Evolutionary conservation across 352 stramenopile genomes (phyloP).

Genomic region (Globisporangium parvum): DNA sequence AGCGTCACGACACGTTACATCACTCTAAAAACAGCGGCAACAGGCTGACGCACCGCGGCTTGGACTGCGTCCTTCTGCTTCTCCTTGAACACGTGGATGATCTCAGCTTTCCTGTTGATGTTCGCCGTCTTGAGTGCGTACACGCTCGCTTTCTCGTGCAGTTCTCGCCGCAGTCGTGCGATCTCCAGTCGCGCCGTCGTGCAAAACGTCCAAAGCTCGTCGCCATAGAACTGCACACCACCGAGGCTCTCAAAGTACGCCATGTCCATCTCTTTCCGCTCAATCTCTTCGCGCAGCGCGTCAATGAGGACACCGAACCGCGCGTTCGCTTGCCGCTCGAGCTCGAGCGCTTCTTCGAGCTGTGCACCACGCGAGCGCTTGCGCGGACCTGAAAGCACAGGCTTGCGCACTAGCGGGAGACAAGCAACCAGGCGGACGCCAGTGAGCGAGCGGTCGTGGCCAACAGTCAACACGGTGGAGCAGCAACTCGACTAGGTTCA

Average conservation of each 20-base stretch:
- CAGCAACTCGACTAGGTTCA: background rate
- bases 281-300: conserved; percentile 52
- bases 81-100: conserved; percentile 65
- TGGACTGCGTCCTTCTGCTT: conserved; percentile 54
- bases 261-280: conserved; percentile 74
- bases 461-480: background rate
- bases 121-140: conserved; percentile 42
- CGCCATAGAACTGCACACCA: conserved; percentile 42
- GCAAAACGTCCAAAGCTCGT: conserved; percentile 45
- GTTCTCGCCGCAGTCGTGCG: conserved; percentile 24
- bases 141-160: conserved; percentile 51
- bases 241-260: conserved; percentile 70
- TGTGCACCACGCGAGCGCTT: conserved; percentile 63
- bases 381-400: conserved; percentile 25
- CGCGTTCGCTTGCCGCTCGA: conserved; percentile 35
- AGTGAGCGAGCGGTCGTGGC: background rate
- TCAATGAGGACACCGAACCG: conserved; percentile 44
- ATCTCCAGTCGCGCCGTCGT: conserved; percentile 33
- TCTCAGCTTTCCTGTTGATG: conserved; percentile 64
- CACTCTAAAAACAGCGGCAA: background rate
- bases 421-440: background rate
- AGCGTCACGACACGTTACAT: background rate
- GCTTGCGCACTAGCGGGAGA: conserved; percentile 16
- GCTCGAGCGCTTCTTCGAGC: conserved; percentile 53
- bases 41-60: conserved; percentile 8